These are phyloP conservation scores for Coemansia sp. DNA, from an alignment of 192 early-diverging fungal genomes.

Conservation along the genomic window DNA sequence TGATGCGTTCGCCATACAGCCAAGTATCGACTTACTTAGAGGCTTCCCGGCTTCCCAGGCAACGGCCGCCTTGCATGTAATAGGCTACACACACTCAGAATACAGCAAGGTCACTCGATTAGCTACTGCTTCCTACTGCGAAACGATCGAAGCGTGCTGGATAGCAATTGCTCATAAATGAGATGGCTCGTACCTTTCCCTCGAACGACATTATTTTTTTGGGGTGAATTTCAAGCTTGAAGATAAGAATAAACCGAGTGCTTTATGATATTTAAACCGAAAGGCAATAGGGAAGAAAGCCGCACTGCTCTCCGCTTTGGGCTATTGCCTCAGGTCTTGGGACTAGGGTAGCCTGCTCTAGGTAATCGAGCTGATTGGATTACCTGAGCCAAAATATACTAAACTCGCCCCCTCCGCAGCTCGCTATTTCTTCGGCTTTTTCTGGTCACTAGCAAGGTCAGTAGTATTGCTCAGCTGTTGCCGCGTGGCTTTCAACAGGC, in stretches of 20 bases:
- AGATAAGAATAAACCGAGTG: background rate
- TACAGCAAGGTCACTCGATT: background rate
- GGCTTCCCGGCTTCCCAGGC: slow-evolving; percentile 95
- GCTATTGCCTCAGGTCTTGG: background rate
- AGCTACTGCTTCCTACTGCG: background rate
- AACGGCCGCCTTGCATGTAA: slow-evolving; percentile 89
- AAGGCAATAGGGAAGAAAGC: background rate
- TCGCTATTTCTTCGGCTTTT: background rate
- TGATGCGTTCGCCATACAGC: background rate
- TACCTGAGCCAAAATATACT: background rate
- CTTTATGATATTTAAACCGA: background rate
- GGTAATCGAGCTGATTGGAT: background rate
- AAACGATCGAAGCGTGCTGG: background rate
- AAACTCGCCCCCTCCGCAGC: background rate
- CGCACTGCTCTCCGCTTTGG: background rate
- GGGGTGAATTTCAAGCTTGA: background rate
- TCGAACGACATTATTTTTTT: slow-evolving; percentile 22
- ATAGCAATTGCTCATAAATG: background rate
- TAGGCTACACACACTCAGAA: slow-evolving; percentile 41
- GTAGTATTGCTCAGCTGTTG: background rate
- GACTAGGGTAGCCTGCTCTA: background rate
- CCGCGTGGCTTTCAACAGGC: slow-evolving; percentile 8
- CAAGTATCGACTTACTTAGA: slow-evolving; percentile 67
- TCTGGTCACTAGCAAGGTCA: background rate
- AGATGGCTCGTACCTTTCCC: slow-evolving; percentile 20